These are phyloP conservation scores for Chlorella sp. DNA, from an alignment of 139 green algal genomes.

Conservation along the genomic window DNA sequence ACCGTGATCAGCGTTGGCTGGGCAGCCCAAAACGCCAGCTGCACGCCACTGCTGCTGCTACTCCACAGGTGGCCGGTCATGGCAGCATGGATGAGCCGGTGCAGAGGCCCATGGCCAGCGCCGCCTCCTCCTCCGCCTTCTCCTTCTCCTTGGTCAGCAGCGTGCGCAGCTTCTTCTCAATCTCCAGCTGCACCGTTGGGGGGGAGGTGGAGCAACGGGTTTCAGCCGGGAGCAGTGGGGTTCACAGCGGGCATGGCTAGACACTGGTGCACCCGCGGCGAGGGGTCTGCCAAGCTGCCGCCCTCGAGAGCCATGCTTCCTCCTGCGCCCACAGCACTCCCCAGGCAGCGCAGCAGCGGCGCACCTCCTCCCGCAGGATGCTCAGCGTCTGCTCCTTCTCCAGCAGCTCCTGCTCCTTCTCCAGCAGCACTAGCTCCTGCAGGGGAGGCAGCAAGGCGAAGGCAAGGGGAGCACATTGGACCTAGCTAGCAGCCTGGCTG, in stretches of 20 bases:
- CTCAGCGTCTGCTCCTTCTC: constrained; percentile 83
- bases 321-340: not conserved
- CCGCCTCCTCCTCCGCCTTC: constrained; percentile 86
- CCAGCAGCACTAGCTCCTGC: constrained; percentile 84
- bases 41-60: too few relatives aligned
- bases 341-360: not conserved
- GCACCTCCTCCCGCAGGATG: constrained; percentile 82
- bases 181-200: constrained; percentile 71
- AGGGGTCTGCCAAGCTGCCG: too few relatives aligned
- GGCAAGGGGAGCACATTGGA: not conserved
- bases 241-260: not conserved
- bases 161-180: constrained; percentile 85
- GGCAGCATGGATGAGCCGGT: constrained; percentile 74
- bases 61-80: constrained; percentile 45
- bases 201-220: not conserved
- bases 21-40: too few relatives aligned
- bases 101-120: constrained; percentile 87
- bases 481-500: too few relatives aligned
- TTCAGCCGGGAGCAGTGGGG: too few relatives aligned
- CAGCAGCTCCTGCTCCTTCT: constrained; percentile 85
- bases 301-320: too few relatives aligned
- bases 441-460: not conserved
- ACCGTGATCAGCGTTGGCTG: too few relatives aligned
- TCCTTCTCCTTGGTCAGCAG: constrained; percentile 93
- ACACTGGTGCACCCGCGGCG: too few relatives aligned